Conservation (phyloP, 805 yeast species). For the Candida anglica region DNA sequence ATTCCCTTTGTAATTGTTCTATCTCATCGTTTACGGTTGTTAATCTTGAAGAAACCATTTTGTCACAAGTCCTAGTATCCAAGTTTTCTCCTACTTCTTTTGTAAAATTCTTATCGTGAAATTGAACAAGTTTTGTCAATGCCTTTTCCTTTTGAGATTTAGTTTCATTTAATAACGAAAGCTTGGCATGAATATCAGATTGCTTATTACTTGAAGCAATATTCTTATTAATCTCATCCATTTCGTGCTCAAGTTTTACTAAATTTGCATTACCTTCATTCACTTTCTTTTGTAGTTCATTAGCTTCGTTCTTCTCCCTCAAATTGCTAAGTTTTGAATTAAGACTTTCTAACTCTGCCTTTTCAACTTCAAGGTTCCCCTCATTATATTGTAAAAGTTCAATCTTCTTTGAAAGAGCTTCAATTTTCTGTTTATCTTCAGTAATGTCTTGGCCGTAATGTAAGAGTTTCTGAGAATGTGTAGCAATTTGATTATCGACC, state of each 20-base stretch:
- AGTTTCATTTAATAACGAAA: constrained; percentile 43
- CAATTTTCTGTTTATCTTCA: constrained; percentile 29
- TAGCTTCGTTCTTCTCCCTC: constrained; percentile 18
- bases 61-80: too few relatives aligned
- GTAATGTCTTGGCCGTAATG: constrained; percentile 40
- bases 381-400: constrained; percentile 38
- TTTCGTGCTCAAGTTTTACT: constrained; percentile 21
- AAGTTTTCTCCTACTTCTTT: constrained; percentile 8
- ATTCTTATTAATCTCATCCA: constrained; percentile 52
- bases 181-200: constrained; percentile 54
- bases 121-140: constrained; percentile 20
- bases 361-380: constrained; percentile 44
- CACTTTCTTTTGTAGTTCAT: constrained; percentile 28
- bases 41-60: not conserved
- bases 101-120: constrained; percentile 17
- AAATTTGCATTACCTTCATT: constrained; percentile 34
- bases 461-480: constrained; percentile 40
- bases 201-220: constrained; percentile 52
- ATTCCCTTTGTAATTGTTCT: constrained; percentile 1
- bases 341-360: constrained; percentile 35
- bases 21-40: constrained; percentile 3
- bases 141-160: constrained; percentile 23
- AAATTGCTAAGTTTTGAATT: constrained; percentile 26
- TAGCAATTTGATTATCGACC: constrained; percentile 18
- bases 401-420: constrained; percentile 34